Percentiles rank a stretch among this genome's conserved stretches.
Evolutionary conservation across 164 flowering plant genomes (phyloP).

Genomic region (Tetrastigma voinierianum): DNA sequence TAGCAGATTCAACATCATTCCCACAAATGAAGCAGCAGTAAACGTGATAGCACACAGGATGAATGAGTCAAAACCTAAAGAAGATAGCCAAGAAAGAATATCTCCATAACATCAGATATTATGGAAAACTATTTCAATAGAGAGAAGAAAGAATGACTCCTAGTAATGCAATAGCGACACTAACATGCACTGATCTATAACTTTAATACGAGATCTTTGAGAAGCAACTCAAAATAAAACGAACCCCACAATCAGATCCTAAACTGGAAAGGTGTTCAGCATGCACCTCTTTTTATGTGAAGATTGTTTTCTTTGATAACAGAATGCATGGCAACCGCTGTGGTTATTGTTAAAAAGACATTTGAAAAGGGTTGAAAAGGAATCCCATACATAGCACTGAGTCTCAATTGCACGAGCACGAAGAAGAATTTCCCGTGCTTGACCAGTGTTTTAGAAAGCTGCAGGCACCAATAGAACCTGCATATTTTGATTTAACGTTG

Average conservation of each 20-base stretch:
- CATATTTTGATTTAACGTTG: constrained; percentile 6
- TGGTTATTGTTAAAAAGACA: too few relatives aligned
- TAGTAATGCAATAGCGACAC: background rate
- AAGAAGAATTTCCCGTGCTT: constrained; percentile 92
- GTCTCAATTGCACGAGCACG: constrained; percentile 95
- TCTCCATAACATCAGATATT: too few relatives aligned
- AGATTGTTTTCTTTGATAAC: too few relatives aligned
- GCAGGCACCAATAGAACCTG: constrained; percentile 87
- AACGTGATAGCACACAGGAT: constrained; percentile 4
- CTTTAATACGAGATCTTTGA: background rate
- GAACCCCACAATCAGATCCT: background rate
- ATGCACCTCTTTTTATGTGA: background rate
- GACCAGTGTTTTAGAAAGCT: constrained; percentile 87
- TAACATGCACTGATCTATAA: background rate
- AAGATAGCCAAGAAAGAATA: background rate
- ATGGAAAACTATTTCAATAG: too few relatives aligned
- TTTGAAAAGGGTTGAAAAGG: constrained; percentile 2
- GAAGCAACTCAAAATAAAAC: background rate
- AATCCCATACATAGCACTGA: constrained; percentile 80
- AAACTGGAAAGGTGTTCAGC: background rate
- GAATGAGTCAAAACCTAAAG: background rate
- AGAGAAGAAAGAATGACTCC: background rate
- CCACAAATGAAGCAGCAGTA: background rate
- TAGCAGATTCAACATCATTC: constrained; percentile 5
- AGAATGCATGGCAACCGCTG: too few relatives aligned